Conservation (phyloP, 202 grass and related monocot genomes). For the Schoenoplectus triqueter region DNA sequence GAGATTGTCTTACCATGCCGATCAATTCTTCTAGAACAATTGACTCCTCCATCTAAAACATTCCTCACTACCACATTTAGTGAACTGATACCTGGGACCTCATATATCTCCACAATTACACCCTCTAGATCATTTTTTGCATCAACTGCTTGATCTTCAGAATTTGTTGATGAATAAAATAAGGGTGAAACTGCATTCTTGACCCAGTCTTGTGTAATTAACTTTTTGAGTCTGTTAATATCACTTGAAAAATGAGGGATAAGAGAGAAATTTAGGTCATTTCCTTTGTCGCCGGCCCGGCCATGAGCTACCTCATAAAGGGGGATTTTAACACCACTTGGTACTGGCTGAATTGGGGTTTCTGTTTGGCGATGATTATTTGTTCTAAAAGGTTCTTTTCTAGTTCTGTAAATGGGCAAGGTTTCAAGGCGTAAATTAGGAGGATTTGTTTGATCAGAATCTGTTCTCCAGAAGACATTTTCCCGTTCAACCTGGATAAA, state of each 20-base stretch:
- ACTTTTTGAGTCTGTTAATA: constrained; percentile 52
- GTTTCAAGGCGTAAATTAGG: constrained; percentile 30
- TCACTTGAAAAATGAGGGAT: constrained; percentile 72
- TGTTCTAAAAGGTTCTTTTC: constrained; percentile 13
- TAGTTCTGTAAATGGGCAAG: constrained; percentile 26
- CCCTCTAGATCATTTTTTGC: constrained; percentile 39
- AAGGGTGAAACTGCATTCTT: constrained; percentile 68
- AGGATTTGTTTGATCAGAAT: constrained; percentile 52
- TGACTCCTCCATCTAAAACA: constrained; percentile 86
- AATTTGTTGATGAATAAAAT: constrained; percentile 52
- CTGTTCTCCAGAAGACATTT: constrained; percentile 58
- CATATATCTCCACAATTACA: constrained; percentile 75
- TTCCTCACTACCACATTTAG: constrained; percentile 79
- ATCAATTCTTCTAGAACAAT: constrained; percentile 92
- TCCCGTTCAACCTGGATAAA: constrained; percentile 61
- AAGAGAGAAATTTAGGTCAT: constrained; percentile 86
- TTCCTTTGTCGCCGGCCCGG: constrained; percentile 81
- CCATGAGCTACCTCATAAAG: constrained; percentile 82
- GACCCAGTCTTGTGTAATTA: constrained; percentile 73
- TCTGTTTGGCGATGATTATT: neutral
- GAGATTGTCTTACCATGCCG: constrained; percentile 67
- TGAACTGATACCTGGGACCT: constrained; percentile 67
- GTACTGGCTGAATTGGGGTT: constrained; percentile 39
- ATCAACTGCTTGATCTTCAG: constrained; percentile 25
- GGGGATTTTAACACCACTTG: constrained; percentile 56